Evolutionary conservation across 2,329 filamentous ascomycete genomes (phyloP).

Genomic region (Diaporthe destruens): DNA sequence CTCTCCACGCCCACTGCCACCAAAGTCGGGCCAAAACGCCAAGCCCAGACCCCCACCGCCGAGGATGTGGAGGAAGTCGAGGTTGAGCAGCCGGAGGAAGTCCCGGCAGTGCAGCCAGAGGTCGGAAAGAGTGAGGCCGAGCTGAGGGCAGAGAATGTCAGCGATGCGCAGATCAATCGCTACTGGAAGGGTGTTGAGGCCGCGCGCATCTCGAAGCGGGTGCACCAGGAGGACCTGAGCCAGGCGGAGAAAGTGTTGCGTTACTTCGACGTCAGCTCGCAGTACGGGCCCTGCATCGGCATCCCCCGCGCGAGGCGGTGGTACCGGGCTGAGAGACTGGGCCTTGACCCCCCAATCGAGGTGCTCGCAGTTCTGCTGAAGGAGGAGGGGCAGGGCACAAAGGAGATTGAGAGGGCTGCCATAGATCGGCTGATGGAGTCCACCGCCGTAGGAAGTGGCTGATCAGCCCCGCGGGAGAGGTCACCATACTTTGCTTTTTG

Average conservation of each 20-base stretch:
- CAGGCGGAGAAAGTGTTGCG: constrained; percentile 87
- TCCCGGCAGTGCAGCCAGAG: constrained; percentile 39
- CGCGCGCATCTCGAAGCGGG: constrained; percentile 74
- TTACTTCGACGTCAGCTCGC: constrained; percentile 91
- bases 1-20: constrained; percentile 42
- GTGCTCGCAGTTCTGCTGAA: constrained; percentile 87
- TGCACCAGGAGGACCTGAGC: constrained; percentile 82
- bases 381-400: constrained; percentile 70
- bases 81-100: constrained; percentile 14
- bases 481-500: background rate
- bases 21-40: constrained; percentile 43
- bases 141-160: constrained; percentile 72
- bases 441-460: constrained; percentile 54
- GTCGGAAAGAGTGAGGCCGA: constrained; percentile 64
- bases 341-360: constrained; percentile 88
- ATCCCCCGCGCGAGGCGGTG: constrained; percentile 85
- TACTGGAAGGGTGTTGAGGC: constrained; percentile 85
- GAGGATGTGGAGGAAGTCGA: constrained; percentile 45
- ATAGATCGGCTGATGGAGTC: constrained; percentile 76
- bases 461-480: background rate
- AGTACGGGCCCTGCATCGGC: constrained; percentile 95
- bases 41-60: constrained; percentile 45
- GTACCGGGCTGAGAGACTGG: constrained; percentile 86
- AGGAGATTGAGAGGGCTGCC: constrained; percentile 74
- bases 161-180: constrained; percentile 75